These are phyloP conservation scores for Posidonia oceanica DNA, from an alignment of 116 monocot species.

Conservation along the genomic window DNA sequence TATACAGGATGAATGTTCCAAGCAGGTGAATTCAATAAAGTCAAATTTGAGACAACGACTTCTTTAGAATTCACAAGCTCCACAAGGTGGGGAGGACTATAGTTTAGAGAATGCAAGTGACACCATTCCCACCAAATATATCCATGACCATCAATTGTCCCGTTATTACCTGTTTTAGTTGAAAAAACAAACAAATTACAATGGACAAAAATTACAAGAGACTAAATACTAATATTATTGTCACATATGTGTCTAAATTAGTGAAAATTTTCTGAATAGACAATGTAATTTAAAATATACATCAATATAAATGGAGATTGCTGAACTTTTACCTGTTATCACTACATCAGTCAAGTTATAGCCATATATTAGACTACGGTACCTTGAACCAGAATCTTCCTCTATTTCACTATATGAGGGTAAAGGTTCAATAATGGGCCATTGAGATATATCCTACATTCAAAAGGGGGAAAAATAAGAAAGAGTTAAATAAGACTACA, in stretches of 20 bases:
- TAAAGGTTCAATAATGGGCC: constrained; percentile 58
- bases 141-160: constrained; percentile 83
- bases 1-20: constrained; percentile 88
- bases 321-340: constrained; percentile 53
- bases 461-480: neutral
- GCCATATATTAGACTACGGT: constrained; percentile 78
- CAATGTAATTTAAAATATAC: no score
- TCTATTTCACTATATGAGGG: constrained; percentile 82
- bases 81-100: constrained; percentile 61
- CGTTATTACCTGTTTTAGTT: constrained; percentile 56
- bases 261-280: no score
- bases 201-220: no score
- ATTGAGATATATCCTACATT: constrained; percentile 59
- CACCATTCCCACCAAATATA: constrained; percentile 79
- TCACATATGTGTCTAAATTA: neutral
- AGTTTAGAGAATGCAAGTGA: constrained; percentile 38
- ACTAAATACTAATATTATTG: neutral
- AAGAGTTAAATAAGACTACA: neutral
- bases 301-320: neutral
- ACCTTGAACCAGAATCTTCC: constrained; percentile 54
- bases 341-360: constrained; percentile 68
- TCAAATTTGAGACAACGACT: constrained; percentile 67
- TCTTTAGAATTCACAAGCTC: constrained; percentile 48
- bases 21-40: constrained; percentile 61
- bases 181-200: no score